phyloP scores from a whole-genome alignment of 768 basidiomycete species.

The Tremella mesenterica region DNA sequence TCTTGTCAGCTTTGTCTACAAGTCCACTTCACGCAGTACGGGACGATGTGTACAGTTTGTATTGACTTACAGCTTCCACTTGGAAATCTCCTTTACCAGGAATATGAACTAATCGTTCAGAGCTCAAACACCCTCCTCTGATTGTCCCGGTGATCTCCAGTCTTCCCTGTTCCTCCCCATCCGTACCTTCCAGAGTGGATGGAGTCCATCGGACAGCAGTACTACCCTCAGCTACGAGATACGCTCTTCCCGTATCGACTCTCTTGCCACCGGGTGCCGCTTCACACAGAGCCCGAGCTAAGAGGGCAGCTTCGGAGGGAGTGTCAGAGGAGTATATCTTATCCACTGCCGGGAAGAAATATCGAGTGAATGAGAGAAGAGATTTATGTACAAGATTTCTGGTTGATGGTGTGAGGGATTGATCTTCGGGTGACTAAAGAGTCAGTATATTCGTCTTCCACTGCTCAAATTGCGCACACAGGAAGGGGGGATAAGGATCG shows the following conservation, averaged over 20 bases:
- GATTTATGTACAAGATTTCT: constrained; percentile 69
- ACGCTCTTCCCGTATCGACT: constrained; percentile 74
- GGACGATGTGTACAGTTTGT: constrained; percentile 1
- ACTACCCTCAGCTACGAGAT: constrained; percentile 60
- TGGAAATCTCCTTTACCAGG: constrained; percentile 83
- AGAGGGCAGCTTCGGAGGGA: constrained; percentile 33
- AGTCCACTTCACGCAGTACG: too few species aligned
- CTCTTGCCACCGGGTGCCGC: constrained; percentile 68
- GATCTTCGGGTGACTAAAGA: constrained; percentile 22
- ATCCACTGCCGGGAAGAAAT: constrained; percentile 78
- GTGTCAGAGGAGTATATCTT: constrained; percentile 61
- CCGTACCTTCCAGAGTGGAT: constrained; percentile 13
- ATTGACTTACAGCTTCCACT: constrained; percentile 58
- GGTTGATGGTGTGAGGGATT: constrained; percentile 50
- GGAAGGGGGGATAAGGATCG: neutral
- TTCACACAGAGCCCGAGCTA: constrained; percentile 70
- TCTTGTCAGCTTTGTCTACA: neutral
- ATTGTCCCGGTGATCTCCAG: constrained; percentile 75
- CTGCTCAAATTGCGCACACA: neutral
- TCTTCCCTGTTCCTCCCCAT: constrained; percentile 50
- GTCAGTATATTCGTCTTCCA: neutral
- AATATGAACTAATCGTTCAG: constrained; percentile 76
- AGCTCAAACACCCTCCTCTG: constrained; percentile 67
- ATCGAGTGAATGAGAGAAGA: constrained; percentile 83
- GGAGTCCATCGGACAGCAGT: constrained; percentile 50